Evolutionary conservation across 805 yeast species (phyloP).

Genomic region (Lipomyces yamadae): DNA sequence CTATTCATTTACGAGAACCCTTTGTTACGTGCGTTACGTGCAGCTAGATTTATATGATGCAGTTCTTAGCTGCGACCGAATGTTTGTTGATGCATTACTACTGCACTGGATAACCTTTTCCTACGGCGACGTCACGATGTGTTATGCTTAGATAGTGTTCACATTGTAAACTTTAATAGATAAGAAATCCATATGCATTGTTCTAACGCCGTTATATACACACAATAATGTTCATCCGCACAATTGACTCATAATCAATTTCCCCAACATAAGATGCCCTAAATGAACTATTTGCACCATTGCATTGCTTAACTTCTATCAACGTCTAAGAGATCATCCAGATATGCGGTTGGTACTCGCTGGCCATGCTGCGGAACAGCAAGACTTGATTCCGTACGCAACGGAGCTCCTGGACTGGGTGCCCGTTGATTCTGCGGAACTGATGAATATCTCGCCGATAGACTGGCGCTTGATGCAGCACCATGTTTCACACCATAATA

Average conservation of each 20-base stretch:
- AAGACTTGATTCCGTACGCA: conserved; percentile 15
- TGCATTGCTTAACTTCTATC: conserved; percentile 19
- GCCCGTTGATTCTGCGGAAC: conserved; percentile 12
- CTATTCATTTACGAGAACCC: background rate
- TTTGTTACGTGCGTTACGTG: background rate
- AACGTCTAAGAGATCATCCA: conserved; percentile 45
- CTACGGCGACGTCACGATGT: too few species aligned
- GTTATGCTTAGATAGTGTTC: too few species aligned
- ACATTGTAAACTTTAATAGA: background rate
- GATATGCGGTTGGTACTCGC: conserved; percentile 48
- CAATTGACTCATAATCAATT: background rate
- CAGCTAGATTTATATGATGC: background rate
- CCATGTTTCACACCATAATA: conserved; percentile 26
- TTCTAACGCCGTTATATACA: background rate
- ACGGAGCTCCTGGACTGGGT: conserved; percentile 14
- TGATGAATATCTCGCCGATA: conserved; percentile 17
- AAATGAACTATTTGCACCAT: background rate
- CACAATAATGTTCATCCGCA: background rate
- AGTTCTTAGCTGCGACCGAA: background rate
- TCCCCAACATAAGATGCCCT: background rate
- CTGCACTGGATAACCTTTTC: background rate
- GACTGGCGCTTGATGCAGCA: conserved; percentile 14
- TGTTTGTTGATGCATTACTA: background rate
- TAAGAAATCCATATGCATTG: background rate
- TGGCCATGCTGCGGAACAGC: conserved; percentile 26